A percentile compares a stretch with the other conserved stretches of the same genome.
These are phyloP conservation scores for Fusarium sp. DNA, from an alignment of 2,329 filamentous ascomycete genomes.

Conservation along the genomic window DNA sequence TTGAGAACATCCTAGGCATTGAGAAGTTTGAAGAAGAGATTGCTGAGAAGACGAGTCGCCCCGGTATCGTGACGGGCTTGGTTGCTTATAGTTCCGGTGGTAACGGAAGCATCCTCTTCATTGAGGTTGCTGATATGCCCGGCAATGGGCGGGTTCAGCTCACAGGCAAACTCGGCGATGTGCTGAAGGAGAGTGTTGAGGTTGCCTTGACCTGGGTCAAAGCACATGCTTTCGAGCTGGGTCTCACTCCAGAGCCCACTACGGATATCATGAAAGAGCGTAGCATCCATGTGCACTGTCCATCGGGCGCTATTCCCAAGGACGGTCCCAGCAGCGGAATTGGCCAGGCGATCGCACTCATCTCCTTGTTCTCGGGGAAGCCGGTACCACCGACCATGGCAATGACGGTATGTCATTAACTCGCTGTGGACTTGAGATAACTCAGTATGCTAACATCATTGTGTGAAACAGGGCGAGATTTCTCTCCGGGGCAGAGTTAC, in stretches of 20 bases:
- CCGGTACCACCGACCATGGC: slow-evolving; percentile 90
- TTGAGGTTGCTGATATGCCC: slow-evolving; percentile 97
- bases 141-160: slow-evolving; percentile 91
- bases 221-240: slow-evolving; percentile 90
- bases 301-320: slow-evolving; percentile 93
- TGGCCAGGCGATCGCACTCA: slow-evolving; percentile 91
- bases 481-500: slow-evolving; percentile 89
- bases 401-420: slow-evolving; percentile 76
- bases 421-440: slow-evolving; percentile 31
- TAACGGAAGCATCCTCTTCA: slow-evolving; percentile 96
- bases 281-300: slow-evolving; percentile 95
- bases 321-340: slow-evolving; percentile 89
- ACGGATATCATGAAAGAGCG: slow-evolving; percentile 97
- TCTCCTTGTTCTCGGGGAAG: slow-evolving; percentile 87
- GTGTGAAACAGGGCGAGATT: slow-evolving; percentile 65
- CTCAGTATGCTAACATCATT: slow-evolving; percentile 38
- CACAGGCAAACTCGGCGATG: slow-evolving; percentile 94
- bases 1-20: slow-evolving; percentile 91
- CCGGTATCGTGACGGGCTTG: slow-evolving; percentile 93
- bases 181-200: slow-evolving; percentile 96
- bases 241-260: slow-evolving; percentile 79
- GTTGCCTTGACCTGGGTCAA: slow-evolving; percentile 98
- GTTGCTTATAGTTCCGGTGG: slow-evolving; percentile 94
- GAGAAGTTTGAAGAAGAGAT: slow-evolving; percentile 97
- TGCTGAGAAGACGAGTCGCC: slow-evolving; percentile 82